Evolutionary conservation across 1,139 yeast genomes (phyloP).

Genomic region (Protomyces macrosporus): DNA sequence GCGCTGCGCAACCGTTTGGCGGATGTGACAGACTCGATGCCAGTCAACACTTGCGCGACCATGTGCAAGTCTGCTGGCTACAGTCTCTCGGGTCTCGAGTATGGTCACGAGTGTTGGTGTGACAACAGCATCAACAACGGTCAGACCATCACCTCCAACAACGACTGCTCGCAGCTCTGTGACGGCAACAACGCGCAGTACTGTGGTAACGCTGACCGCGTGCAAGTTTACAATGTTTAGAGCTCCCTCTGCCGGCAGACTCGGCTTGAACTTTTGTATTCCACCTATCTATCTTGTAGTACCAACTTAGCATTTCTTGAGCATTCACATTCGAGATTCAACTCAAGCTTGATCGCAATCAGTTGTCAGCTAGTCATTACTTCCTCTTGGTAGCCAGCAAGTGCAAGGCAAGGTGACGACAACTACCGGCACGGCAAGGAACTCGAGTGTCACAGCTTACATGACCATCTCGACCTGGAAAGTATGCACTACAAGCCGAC

Average conservation of each 20-base stretch:
- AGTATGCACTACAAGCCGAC: no score
- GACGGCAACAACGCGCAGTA: conserved; percentile 11
- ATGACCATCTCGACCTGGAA: no score
- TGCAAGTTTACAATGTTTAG: conserved; percentile 11
- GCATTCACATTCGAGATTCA: no score
- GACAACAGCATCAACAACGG: conserved; percentile 17
- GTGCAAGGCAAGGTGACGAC: no score
- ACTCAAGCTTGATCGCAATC: no score
- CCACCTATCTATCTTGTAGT: no score
- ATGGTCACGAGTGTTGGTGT: conserved; percentile 28
- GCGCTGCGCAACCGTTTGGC: not conserved
- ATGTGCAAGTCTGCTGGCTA: conserved; percentile 19
- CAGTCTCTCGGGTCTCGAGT: conserved; percentile 26
- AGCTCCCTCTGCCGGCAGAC: not conserved
- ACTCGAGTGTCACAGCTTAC: no score
- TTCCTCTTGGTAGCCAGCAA: no score
- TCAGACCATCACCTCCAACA: conserved; percentile 1
- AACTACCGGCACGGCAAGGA: no score
- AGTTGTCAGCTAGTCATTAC: no score
- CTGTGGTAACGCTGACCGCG: conserved; percentile 24
- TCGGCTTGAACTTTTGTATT: not conserved
- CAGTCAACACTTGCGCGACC: conserved; percentile 1
- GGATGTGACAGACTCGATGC: not conserved
- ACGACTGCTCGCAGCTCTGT: conserved; percentile 24
- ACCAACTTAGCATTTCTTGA: no score